A percentile compares a stretch with the other conserved stretches of the same genome.
Conservation (phyloP, 441 rosid species). For the Adansonia grandidieri region DNA sequence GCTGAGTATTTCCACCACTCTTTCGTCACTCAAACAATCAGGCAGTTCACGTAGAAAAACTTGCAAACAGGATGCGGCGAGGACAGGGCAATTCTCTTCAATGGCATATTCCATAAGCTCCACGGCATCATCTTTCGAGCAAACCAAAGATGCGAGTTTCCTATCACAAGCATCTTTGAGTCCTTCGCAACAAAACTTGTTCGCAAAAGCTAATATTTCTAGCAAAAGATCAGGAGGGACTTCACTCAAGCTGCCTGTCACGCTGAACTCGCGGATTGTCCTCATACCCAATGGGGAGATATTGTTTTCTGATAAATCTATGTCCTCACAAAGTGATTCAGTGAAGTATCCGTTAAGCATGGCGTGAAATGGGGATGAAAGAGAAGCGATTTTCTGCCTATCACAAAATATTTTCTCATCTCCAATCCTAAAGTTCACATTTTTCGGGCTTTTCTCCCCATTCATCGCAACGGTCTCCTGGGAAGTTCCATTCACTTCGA, state of each 20-base stretch:
- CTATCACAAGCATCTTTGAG: slow-evolving; percentile 91
- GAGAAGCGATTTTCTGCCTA: slow-evolving; percentile 75
- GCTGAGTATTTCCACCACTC: slow-evolving; percentile 66
- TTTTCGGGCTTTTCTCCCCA: slow-evolving; percentile 38
- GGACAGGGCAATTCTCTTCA: slow-evolving; percentile 72
- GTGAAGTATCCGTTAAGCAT: slow-evolving; percentile 93
- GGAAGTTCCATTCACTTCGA: slow-evolving; percentile 40
- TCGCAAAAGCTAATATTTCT: slow-evolving; percentile 84
- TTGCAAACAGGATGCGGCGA: slow-evolving; percentile 90
- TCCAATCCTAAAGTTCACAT: slow-evolving; percentile 70
- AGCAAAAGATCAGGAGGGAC: slow-evolving; percentile 64
- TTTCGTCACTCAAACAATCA: slow-evolving; percentile 71
- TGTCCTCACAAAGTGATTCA: slow-evolving; percentile 72
- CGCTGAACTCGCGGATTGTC: slow-evolving; percentile 69
- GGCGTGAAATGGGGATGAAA: slow-evolving; percentile 85
- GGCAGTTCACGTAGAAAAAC: slow-evolving; percentile 78
- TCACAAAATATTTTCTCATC: slow-evolving; percentile 79
- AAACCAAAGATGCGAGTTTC: slow-evolving; percentile 68
- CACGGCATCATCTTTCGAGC: slow-evolving; percentile 76
- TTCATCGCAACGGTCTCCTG: slow-evolving; percentile 41
- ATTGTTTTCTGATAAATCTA: slow-evolving; percentile 87
- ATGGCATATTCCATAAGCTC: slow-evolving; percentile 93
- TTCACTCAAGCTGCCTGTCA: slow-evolving; percentile 55
- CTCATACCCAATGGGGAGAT: slow-evolving; percentile 76
- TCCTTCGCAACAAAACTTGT: slow-evolving; percentile 85